Percentiles rank a stretch among this genome's conserved stretches.
phyloP scores from a whole-genome alignment of 164 flowering plant genomes.

The Magnolia sinica region DNA sequence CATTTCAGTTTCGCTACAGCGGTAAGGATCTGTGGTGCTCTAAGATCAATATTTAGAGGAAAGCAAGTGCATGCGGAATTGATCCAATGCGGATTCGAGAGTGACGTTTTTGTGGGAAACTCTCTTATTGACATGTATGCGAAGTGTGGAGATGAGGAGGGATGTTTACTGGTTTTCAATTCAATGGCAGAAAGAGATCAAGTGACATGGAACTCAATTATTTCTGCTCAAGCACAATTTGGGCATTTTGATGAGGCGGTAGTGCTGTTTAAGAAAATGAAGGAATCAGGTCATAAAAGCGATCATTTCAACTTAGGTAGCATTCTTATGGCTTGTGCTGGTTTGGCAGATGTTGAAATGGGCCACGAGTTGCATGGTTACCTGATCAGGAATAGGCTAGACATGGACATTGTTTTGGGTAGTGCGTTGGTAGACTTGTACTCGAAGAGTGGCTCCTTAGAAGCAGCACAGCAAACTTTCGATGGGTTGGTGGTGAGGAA shows the following conservation, averaged over 20 bases:
- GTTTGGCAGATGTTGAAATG: slow-evolving; percentile 6
- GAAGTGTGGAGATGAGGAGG: slow-evolving; percentile 36
- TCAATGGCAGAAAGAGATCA: slow-evolving; percentile 8
- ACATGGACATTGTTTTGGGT: slow-evolving; percentile 13
- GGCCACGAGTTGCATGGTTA: slow-evolving; percentile 12
- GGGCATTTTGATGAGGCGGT: slow-evolving; percentile 8
- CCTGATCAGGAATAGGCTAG: slow-evolving; percentile 12
- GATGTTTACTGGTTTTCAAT: slow-evolving; percentile 11
- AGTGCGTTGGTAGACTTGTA: slow-evolving; percentile 19
- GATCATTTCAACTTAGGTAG: slow-evolving; percentile 15
- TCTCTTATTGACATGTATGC: slow-evolving; percentile 69
- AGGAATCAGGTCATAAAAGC: slow-evolving; percentile 2
- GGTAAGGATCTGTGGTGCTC: slow-evolving; percentile 10
- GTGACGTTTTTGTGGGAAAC: slow-evolving; percentile 33
- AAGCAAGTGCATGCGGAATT: slow-evolving; percentile 10
- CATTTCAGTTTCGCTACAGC: slow-evolving; percentile 13
- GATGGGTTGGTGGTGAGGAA: slow-evolving; percentile 5
- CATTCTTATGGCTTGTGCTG: slow-evolving; percentile 10
- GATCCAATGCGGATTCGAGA: slow-evolving; percentile 1
- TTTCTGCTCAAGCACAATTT: slow-evolving; percentile 11
- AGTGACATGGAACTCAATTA: slow-evolving; percentile 14
- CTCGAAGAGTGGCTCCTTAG: slow-evolving; percentile 11
- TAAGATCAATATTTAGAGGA: slow-evolving; percentile 8
- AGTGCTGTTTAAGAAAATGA: slow-evolving; percentile 7
- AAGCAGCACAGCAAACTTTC: slow-evolving; percentile 9